These are phyloP conservation scores for Metschnikowia gelsemii DNA, from an alignment of 805 yeast species.

Conservation along the genomic window DNA sequence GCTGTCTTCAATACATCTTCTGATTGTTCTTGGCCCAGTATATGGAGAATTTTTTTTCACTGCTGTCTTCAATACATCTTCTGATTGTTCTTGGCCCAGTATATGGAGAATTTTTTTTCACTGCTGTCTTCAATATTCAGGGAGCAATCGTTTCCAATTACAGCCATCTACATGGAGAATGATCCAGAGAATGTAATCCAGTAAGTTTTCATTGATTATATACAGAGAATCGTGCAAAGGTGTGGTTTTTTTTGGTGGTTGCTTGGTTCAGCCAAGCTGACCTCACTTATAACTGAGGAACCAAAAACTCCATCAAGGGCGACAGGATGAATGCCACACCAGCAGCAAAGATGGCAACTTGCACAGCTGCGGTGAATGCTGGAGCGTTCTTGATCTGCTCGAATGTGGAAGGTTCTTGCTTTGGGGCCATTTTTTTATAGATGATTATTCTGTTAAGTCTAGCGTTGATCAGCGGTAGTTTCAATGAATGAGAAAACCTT, in stretches of 20 bases:
- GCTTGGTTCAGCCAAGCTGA: conserved; percentile 1
- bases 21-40: too few relatives aligned
- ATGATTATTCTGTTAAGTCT: too few relatives aligned
- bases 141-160: too few relatives aligned
- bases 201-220: conserved; percentile 6
- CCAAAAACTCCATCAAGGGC: conserved; percentile 77
- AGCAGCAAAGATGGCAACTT: conserved; percentile 61
- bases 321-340: conserved; percentile 79
- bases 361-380: conserved; percentile 60
- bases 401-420: conserved; percentile 29
- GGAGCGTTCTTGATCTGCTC: conserved; percentile 63
- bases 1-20: too few relatives aligned
- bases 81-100: not conserved
- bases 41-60: too few relatives aligned
- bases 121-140: not conserved
- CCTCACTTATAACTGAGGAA: conserved; percentile 57
- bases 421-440: conserved; percentile 23
- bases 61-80: too few relatives aligned
- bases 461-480: not conserved
- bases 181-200: conserved; percentile 1
- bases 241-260: conserved; percentile 3
- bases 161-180: conserved; percentile 1
- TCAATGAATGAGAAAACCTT: conserved; percentile 15
- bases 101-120: not conserved
- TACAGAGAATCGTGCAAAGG: conserved; percentile 4